Base-by-base conservation (phyloP, 2,329 filamentous ascomycete species). In the Epichloe bromicola region DNA sequence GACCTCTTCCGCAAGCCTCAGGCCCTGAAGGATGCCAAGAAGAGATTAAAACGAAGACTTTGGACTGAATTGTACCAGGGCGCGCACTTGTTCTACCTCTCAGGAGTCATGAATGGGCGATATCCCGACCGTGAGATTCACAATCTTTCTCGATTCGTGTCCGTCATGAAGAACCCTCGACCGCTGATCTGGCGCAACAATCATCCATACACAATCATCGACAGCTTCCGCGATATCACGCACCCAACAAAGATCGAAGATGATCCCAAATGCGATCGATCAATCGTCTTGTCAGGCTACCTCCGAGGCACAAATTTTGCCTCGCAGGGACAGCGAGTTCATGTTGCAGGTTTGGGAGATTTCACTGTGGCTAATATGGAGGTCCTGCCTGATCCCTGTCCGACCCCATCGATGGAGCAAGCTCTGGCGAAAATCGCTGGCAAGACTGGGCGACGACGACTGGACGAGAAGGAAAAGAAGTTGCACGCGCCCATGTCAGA, bases 401-500 rank as follows among this genome's bases (percentile, higher is more conserved):
- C 93, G 1, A 98, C 93, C 0, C 93, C 93, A 1, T 84, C 81
- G 50, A 89, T 94, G 75, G 86, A 95, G 60, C 87, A 93, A 66
- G 88, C 87, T 6, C 71, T 90, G 40, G 87, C 88, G 39, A 95
- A 95, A 64, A 80, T 82, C 2, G 83, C 83, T 0, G 91, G 91
- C 3, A 95, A 95, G 67, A 83, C 83, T 36, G 84, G 83, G 40
- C 76, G 89, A 56, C 82, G 84, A 61, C 78, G 90, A 51, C 71
- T 98, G 14, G 93, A 94, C 34, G 93, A 98, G 64, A 98, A 97
- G 69, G 91, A 98, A 64, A 96, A 96, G 70, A 81, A 94, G 59
- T 72, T 98, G 5, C 94, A 96, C 67, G 94, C 93, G 3, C 94
- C 93, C 36, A 97, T 98, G 91, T 95, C 90, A 26, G 93, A 98